Percentiles rank a stretch among this genome's conserved stretches.
phyloP scores from a whole-genome alignment of 352 stramenopile genomes.

The Phytopythium vexans region DNA sequence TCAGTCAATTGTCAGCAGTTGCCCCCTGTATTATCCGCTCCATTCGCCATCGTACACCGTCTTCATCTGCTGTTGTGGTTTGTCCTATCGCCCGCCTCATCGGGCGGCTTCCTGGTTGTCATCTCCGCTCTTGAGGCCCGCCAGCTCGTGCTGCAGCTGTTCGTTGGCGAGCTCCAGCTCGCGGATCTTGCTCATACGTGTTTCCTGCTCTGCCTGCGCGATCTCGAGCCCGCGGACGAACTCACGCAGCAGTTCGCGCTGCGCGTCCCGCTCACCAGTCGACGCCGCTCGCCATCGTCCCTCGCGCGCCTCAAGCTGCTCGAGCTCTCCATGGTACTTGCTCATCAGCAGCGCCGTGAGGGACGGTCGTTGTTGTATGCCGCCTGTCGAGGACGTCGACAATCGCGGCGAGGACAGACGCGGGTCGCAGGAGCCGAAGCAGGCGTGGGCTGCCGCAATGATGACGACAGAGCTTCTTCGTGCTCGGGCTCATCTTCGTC shows the following conservation, averaged over 20 bases:
- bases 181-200: conserved; percentile 65
- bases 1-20: too few species aligned
- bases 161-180: conserved; percentile 69
- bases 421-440: not conserved
- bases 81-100: too few species aligned
- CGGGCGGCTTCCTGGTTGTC: too few species aligned
- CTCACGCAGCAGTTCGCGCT: conserved; percentile 59
- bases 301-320: conserved; percentile 34
- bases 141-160: conserved; percentile 19
- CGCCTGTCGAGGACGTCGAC: too few species aligned
- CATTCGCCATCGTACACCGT: too few species aligned
- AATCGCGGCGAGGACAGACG: not conserved
- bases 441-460: not conserved
- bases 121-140: too few species aligned
- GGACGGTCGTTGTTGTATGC: conserved; percentile 17
- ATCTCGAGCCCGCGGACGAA: conserved; percentile 75
- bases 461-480: conserved; percentile 18
- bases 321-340: conserved; percentile 56
- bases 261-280: conserved; percentile 21
- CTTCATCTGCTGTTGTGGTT: too few species aligned
- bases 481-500: conserved; percentile 43
- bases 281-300: conserved; percentile 27
- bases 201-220: conserved; percentile 68
- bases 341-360: conserved; percentile 58
- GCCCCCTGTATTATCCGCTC: too few species aligned